Conservation (phyloP, 108 stramenopile species). For the Pseudonitzschia pungens region DNA sequence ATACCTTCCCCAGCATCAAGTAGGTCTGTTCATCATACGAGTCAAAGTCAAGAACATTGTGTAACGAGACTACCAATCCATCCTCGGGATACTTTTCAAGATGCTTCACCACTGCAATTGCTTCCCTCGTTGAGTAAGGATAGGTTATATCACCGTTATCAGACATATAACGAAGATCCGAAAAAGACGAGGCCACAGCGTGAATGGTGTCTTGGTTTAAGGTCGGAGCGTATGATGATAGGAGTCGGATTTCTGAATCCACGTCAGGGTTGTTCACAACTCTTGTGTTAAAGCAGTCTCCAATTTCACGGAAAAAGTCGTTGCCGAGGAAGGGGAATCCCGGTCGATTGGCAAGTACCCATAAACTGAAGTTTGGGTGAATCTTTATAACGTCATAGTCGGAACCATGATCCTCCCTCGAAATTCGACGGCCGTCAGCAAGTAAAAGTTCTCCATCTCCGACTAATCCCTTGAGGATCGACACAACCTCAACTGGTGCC, state of each 20-base stretch:
- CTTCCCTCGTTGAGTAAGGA: conserved; percentile 82
- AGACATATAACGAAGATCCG: conserved; percentile 62
- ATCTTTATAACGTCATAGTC: conserved; percentile 50
- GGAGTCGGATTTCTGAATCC: conserved; percentile 57
- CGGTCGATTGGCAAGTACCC: conserved; percentile 86
- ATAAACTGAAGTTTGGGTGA: conserved; percentile 74
- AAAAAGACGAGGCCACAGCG: conserved; percentile 56
- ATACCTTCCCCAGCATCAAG: conserved; percentile 46
- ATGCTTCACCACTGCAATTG: conserved; percentile 82
- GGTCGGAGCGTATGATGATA: conserved; percentile 67
- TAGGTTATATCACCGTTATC: conserved; percentile 72
- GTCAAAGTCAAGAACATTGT: conserved; percentile 86
- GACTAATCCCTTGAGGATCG: conserved; percentile 78
- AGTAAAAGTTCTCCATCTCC: conserved; percentile 88
- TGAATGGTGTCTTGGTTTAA: conserved; percentile 40
- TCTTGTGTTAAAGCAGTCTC: conserved; percentile 74
- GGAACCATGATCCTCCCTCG: background rate
- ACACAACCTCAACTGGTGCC: conserved; percentile 86
- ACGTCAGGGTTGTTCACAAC: conserved; percentile 63
- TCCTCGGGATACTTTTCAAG: conserved; percentile 75
- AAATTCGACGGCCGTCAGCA: conserved; percentile 72
- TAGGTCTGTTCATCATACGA: conserved; percentile 50
- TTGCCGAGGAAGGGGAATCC: conserved; percentile 92
- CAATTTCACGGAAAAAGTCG: conserved; percentile 71
- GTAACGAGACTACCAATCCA: conserved; percentile 58